Conservation (phyloP, 257 asterid genomes). For the Solanum appendiculatum region DNA sequence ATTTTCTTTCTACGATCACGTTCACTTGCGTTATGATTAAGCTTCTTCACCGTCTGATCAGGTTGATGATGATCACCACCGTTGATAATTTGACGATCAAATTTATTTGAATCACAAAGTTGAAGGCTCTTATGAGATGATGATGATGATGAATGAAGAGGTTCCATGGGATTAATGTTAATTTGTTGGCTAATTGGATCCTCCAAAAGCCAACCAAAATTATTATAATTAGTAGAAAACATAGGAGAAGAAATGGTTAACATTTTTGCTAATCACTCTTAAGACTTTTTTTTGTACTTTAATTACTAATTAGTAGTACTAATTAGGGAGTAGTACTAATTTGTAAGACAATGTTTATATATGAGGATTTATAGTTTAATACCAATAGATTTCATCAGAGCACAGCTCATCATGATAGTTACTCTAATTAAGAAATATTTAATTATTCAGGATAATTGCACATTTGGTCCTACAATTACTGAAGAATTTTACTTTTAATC, state of each 20-base stretch:
- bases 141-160: not conserved
- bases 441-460: not conserved
- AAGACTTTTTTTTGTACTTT: not conserved
- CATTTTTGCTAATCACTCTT: not conserved
- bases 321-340: not conserved
- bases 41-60: conserved; percentile 27
- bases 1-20: conserved; percentile 67
- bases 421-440: not conserved
- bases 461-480: not conserved
- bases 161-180: not conserved
- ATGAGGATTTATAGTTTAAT: not conserved
- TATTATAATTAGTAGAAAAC: not conserved
- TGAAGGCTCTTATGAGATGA: not conserved
- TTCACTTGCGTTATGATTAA: conserved; percentile 72
- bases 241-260: not conserved
- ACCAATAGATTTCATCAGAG: not conserved
- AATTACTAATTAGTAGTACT: not conserved
- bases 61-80: not conserved
- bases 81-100: not conserved
- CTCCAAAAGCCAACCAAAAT: not conserved
- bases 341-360: not conserved
- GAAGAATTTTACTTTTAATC: not conserved
- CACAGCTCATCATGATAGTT: not conserved
- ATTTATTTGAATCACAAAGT: not conserved
- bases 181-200: not conserved